Base-by-base conservation (phyloP, 441 rosid genomes). In the Adansonia madagascariensis region DNA sequence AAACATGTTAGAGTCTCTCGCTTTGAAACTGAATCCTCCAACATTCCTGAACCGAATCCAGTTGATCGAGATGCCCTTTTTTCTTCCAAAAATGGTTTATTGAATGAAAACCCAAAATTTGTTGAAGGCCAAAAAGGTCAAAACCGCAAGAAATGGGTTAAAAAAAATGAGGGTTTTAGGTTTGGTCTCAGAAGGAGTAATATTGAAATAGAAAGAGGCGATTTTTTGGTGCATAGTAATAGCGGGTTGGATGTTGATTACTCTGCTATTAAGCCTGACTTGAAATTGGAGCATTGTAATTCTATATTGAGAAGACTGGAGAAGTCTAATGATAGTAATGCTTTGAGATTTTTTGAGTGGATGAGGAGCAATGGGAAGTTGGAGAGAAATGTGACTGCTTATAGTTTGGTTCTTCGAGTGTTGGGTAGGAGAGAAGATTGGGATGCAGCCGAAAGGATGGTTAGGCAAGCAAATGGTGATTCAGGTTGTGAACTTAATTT, bases 281-380 rank as follows among this genome's bases (percentile, higher is more conserved):
- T 88, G 78, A 87, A 94, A 74, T 44, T 89, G 72, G 90, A 86
- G 69, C 83, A 82, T 46, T 94, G 89, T 80, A 90, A 91, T 77
- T 74, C 41, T 35, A 87, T 91, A 75, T 75, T 94, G 86, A 91
- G 90, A 80, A 81, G 82, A 71, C 92, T 94, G 20, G 97, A 90
- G 88, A 82, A 76, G 77, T 82, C 83, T 73, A 82, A 84, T 84
- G 94, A 91, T 78, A 61, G 75, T 56, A 91, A 87, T 76, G 80
- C 93, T 22, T 53, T 89, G 78, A 84, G 83, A 27, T 90, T 94
- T 85, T 91, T 90, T 69, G 90, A 89, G 77, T 93, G 98, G 98
- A 90, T 92, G 97, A 83, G 91, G 79, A 80, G 82, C 66, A 86
- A 86, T 60, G 90, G 91, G 77, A 93, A 89, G 84, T 71, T 93